phyloP scores from a whole-genome alignment of 768 basidiomycete genomes.

The Chiua virens region DNA sequence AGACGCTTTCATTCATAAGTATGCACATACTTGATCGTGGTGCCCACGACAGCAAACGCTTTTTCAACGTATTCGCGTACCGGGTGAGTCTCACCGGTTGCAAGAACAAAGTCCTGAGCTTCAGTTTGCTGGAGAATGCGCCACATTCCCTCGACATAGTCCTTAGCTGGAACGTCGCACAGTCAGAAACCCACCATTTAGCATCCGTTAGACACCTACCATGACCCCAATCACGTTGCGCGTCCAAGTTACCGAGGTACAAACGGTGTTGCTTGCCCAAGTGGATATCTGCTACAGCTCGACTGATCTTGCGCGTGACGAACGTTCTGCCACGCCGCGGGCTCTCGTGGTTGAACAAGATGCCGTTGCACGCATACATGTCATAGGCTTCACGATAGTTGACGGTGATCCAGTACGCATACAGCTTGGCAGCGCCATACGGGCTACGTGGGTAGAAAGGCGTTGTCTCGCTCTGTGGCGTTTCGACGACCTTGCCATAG shows the following conservation, averaged over 20 bases:
- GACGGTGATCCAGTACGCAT: constrained; percentile 87
- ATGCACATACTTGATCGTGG: constrained; percentile 56
- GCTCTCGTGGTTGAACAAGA: constrained; percentile 98
- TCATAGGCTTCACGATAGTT: constrained; percentile 95
- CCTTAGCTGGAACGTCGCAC: constrained; percentile 52
- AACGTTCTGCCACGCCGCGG: constrained; percentile 93
- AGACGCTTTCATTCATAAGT: not conserved
- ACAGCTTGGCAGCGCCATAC: constrained; percentile 94
- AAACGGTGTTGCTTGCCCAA: constrained; percentile 87
- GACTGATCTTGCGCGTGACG: constrained; percentile 92
- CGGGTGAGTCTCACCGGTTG: constrained; percentile 93
- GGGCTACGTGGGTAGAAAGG: constrained; percentile 99
- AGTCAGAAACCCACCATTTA: constrained; percentile 5
- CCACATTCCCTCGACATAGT: constrained; percentile 99
- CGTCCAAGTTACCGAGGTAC: constrained; percentile 93
- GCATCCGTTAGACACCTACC: constrained; percentile 46
- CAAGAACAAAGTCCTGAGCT: constrained; percentile 90
- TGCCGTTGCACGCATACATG: constrained; percentile 96
- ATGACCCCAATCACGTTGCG: constrained; percentile 97
- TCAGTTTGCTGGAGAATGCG: constrained; percentile 85
- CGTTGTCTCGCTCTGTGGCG: constrained; percentile 93
- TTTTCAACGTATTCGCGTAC: constrained; percentile 94
- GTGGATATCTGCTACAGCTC: constrained; percentile 90
- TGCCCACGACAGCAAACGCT: constrained; percentile 69
- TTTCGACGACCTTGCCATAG: constrained; percentile 95